Evolutionary conservation across 2,329 filamentous ascomycete species (phyloP).

Genomic region (Arthroderma sp.): DNA sequence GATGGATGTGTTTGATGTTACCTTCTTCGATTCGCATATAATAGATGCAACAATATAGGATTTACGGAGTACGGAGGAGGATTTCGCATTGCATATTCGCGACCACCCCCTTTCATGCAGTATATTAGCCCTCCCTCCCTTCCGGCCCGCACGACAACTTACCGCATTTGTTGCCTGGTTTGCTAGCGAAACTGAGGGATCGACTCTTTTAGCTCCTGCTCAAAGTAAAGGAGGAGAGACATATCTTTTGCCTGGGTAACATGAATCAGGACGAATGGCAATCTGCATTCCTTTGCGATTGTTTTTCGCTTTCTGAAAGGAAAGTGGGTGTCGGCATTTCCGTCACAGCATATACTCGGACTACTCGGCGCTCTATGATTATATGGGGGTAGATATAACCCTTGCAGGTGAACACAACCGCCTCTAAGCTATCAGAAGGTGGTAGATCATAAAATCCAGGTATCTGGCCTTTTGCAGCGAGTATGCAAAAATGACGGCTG

Average conservation of each 20-base stretch:
- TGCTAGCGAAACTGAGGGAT: neutral
- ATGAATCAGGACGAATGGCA: neutral
- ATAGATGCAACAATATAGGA: neutral
- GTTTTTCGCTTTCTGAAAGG: neutral
- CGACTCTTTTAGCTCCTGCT: neutral
- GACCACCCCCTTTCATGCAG: conserved; percentile 2
- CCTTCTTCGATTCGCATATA: neutral
- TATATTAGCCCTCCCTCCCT: neutral
- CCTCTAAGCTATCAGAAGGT: neutral
- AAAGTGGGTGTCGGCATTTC: neutral
- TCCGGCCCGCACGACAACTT: conserved; percentile 4
- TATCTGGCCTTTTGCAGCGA: neutral
- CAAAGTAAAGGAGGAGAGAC: neutral
- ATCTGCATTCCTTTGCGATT: neutral
- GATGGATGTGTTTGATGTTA: conserved; percentile 2
- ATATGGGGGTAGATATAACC: neutral
- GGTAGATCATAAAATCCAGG: neutral
- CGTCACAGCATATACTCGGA: neutral
- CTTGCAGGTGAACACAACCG: neutral
- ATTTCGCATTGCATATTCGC: conserved; percentile 4
- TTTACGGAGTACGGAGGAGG: neutral
- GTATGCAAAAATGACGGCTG: neutral
- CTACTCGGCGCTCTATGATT: neutral
- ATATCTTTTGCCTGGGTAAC: neutral
- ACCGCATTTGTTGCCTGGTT: neutral